A percentile compares a stretch with the other conserved stretches of the same genome.
phyloP scores from a whole-genome alignment of 2,329 filamentous ascomycete genomes.

The Raffaelea arxii region DNA sequence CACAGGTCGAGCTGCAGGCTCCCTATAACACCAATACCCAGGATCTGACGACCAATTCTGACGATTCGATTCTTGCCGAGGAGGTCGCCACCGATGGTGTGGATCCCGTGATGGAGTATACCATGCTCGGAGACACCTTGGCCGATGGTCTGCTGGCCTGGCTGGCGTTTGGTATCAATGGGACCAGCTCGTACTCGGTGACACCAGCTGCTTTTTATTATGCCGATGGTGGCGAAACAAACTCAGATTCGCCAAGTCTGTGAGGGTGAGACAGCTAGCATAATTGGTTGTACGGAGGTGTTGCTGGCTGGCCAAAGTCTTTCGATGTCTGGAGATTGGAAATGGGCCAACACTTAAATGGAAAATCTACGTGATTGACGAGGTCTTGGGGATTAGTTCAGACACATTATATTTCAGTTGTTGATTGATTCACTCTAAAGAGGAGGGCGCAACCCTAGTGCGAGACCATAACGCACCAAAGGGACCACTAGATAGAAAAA shows the following conservation, averaged over 20 bases:
- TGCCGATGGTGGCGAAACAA: conserved; percentile 8
- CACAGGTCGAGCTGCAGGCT: conserved; percentile 32
- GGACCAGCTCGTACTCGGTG: conserved; percentile 12
- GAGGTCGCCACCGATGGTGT: conserved; percentile 22
- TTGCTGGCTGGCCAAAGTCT: no score
- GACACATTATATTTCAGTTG: no score
- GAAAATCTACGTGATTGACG: no score
- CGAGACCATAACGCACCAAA: no score
- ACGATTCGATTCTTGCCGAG: conserved; percentile 30
- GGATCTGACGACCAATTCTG: conserved; percentile 33
- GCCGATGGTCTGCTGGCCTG: conserved; percentile 40
- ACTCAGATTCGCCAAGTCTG: conserved; percentile 2
- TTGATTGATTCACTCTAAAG: no score
- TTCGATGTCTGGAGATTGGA: no score
- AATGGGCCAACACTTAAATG: no score
- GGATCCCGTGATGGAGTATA: conserved; percentile 45
- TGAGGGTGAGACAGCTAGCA: no score
- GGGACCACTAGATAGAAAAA: no score
- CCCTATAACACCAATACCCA: conserved; percentile 36
- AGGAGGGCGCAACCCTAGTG: no score
- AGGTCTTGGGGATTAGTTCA: no score
- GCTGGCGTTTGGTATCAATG: conserved; percentile 39
- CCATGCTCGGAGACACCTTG: conserved; percentile 41
- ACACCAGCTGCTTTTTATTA: conserved; percentile 8
- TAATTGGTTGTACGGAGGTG: no score